Evolutionary conservation across 768 basidiomycete species (phyloP), one percentile per base, ranked within the genome.

Genomic region (Leccinum truebloodii): DNA sequence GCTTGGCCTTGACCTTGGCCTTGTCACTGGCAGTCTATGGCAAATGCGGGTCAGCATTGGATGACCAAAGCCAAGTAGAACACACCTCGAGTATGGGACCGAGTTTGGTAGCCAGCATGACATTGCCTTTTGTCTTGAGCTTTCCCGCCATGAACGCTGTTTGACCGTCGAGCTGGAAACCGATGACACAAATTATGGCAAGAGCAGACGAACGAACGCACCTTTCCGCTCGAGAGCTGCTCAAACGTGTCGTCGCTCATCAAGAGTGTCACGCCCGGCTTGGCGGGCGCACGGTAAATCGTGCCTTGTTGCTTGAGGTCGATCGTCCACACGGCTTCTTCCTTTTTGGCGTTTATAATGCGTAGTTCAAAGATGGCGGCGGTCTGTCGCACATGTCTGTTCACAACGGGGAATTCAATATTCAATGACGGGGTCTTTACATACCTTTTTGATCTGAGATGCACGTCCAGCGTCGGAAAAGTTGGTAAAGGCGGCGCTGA

Each of bases 141-240:
- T 92, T 91, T 30, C 95, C 95, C 7, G 90, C 92, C 91, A 98
- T 92, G 79, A 95, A 97, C 22, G 94, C 94, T 71, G 94, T 95
- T 76, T 97, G 95, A 20, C 92, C 94, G 67, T 91, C 93, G 50
- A 90, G 78, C 89, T 93, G 63, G 39, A 8, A 30, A 54, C 52
- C 16, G 41, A 3, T 12, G 34, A 34, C 12, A 34, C 9, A 32
- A 10, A 32, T 9, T 32, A 1, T 12, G 32, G 32, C 32, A 37
- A 6, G 14, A 37, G 35, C 24, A 50, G 54, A 44, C 39, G n/a
- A 49, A 24, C 2, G 12, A 16, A 63, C 78, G 35, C 65, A 88
- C 88, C 81, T 92, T 90, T 69, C 89, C 90, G 44, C 77, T 70
- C 4, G 91, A 87, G 37, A 98, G 79, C 44, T 87, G 82, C 32